Evolutionary conservation across 805 yeast species (phyloP).

Genomic region (Kuraishia capsulata): DNA sequence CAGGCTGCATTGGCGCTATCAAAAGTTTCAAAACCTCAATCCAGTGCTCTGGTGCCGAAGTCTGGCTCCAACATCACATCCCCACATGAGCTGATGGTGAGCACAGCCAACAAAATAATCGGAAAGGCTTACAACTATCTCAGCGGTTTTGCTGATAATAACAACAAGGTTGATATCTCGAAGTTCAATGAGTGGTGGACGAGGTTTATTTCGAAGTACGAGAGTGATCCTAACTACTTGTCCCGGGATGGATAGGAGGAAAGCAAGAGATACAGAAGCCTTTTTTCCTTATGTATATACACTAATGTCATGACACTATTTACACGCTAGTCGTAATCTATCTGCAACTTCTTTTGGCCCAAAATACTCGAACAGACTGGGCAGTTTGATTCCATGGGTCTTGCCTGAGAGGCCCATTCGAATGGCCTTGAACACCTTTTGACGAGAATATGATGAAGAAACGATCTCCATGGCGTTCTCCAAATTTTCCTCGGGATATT

Average conservation of each 20-base stretch:
- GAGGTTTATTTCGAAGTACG: constrained; percentile 67
- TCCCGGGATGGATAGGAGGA: constrained; percentile 30
- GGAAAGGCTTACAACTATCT: constrained; percentile 87
- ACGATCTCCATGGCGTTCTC: constrained; percentile 1
- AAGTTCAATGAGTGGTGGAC: constrained; percentile 95
- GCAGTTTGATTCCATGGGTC: constrained; percentile 60
- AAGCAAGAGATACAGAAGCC: background rate
- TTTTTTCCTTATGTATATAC: background rate
- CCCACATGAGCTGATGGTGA: constrained; percentile 28
- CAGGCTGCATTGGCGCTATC: constrained; percentile 55
- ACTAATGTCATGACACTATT: constrained; percentile 1
- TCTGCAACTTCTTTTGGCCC: constrained; percentile 30
- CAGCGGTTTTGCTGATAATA: constrained; percentile 74
- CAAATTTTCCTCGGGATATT: constrained; percentile 2
- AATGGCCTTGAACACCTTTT: constrained; percentile 43
- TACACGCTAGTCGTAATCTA: constrained; percentile 11
- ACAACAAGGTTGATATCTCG: constrained; percentile 79
- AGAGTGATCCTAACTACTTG: constrained; percentile 76
- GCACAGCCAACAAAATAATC: constrained; percentile 78
- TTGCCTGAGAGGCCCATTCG: constrained; percentile 67
- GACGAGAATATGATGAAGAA: constrained; percentile 8
- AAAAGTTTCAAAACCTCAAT: constrained; percentile 10
- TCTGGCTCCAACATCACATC: constrained; percentile 11
- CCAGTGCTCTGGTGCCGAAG: constrained; percentile 23
- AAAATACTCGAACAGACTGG: constrained; percentile 43